Evolutionary conservation across 139 green algal species (phyloP).

Genomic region (Diplosphaera chodatii): DNA sequence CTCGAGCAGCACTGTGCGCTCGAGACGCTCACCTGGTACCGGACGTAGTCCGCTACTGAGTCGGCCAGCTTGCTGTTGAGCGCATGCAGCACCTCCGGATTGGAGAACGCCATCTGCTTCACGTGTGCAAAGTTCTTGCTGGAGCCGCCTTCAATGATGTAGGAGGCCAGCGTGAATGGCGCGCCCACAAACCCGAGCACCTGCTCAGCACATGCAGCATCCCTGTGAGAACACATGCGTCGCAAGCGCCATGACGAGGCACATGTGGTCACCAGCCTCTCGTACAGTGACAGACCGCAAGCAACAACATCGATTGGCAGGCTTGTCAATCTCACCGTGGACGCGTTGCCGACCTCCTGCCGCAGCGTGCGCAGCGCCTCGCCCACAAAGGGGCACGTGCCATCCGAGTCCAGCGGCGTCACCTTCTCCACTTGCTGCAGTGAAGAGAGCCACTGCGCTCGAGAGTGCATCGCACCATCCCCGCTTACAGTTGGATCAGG

Average conservation of each 20-base stretch:
- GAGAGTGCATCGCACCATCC: too few species aligned
- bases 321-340: slow-evolving; percentile 45
- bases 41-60: slow-evolving; percentile 83
- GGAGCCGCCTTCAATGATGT: slow-evolving; percentile 79
- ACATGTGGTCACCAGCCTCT: too few species aligned
- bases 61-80: slow-evolving; percentile 76
- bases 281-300: too few species aligned
- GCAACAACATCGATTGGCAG: too few species aligned
- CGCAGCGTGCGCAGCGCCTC: slow-evolving; percentile 73
- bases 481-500: too few species aligned
- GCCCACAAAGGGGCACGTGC: slow-evolving; percentile 71
- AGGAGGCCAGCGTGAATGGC: slow-evolving; percentile 90
- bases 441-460: too few species aligned
- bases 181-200: slow-evolving; percentile 90
- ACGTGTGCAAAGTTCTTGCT: slow-evolving; percentile 83
- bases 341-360: slow-evolving; percentile 58
- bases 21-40: slow-evolving; percentile 69
- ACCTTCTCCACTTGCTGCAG: slow-evolving; percentile 73
- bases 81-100: slow-evolving; percentile 61
- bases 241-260: too few species aligned
- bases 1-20: not conserved
- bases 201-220: too few species aligned
- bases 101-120: slow-evolving; percentile 76
- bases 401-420: slow-evolving; percentile 62
- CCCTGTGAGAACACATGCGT: too few species aligned